phyloP scores from a whole-genome alignment of 306 rosid genomes.

The Cicer bijugum region DNA sequence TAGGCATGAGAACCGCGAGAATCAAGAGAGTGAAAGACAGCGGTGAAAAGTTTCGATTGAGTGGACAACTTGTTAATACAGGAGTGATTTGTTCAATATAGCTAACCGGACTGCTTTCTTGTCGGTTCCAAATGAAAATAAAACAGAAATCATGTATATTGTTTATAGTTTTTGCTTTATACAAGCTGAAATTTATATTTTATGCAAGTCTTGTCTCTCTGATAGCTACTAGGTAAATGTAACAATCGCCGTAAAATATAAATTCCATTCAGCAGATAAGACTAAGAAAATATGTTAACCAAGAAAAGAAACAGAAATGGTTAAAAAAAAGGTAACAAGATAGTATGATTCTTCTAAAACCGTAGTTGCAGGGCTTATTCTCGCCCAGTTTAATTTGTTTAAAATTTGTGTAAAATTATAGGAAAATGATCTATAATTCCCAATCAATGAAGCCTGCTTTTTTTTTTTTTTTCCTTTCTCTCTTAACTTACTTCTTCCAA shows the following conservation, averaged over 20 bases:
- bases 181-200: conserved; percentile 26
- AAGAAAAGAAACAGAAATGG: background rate
- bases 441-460: background rate
- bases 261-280: background rate
- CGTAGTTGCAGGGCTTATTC: background rate
- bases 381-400: background rate
- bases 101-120: conserved; percentile 32
- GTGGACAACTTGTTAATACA: conserved; percentile 43
- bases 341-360: background rate
- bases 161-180: conserved; percentile 19
- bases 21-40: conserved; percentile 55
- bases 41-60: conserved; percentile 11
- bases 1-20: conserved; percentile 49
- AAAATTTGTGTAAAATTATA: background rate
- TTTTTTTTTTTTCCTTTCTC: background rate
- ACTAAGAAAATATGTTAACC: background rate
- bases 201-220: background rate
- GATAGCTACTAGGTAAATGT: background rate
- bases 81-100: conserved; percentile 39
- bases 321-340: background rate
- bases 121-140: conserved; percentile 33
- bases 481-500: background rate
- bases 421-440: background rate
- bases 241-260: background rate
- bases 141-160: conserved; percentile 23